These are phyloP conservation scores for Saccharomycopsis babjevae DNA, from an alignment of 805 yeast species.

Conservation along the genomic window DNA sequence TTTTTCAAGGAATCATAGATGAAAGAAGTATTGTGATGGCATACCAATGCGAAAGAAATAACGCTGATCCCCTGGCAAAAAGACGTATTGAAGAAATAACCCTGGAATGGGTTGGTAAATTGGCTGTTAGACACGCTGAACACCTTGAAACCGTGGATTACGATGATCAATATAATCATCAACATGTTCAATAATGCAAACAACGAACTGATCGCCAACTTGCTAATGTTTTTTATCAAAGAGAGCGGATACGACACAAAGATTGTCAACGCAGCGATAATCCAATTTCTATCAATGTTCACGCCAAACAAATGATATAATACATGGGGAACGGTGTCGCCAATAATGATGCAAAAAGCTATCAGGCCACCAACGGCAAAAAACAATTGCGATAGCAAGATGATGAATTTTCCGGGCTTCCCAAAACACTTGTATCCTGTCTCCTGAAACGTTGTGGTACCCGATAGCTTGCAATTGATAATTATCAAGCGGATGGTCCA, in stretches of 20 bases:
- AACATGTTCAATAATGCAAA: slow-evolving; percentile 80
- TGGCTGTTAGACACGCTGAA: slow-evolving; percentile 20
- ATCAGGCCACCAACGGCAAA: slow-evolving; percentile 93
- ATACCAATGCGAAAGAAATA: slow-evolving; percentile 88
- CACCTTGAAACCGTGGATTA: slow-evolving; percentile 42
- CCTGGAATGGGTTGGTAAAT: slow-evolving; percentile 22
- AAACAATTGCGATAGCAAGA: slow-evolving; percentile 68
- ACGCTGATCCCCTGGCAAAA: slow-evolving; percentile 89
- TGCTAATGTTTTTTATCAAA: slow-evolving; percentile 68
- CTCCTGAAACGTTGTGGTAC: slow-evolving; percentile 72
- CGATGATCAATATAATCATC: slow-evolving; percentile 63
- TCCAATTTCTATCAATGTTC: slow-evolving; percentile 54
- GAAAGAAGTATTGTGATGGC: slow-evolving; percentile 89
- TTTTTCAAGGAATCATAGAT: slow-evolving; percentile 74
- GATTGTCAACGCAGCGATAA: slow-evolving; percentile 59
- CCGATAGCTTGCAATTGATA: slow-evolving; percentile 67
- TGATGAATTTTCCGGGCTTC: slow-evolving; percentile 49
- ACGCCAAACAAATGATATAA: slow-evolving; percentile 39
- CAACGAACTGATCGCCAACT: slow-evolving; percentile 77
- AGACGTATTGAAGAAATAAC: slow-evolving; percentile 37
- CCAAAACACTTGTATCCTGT: slow-evolving; percentile 79
- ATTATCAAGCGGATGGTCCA: slow-evolving; percentile 82
- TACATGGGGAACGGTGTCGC: slow-evolving; percentile 92
- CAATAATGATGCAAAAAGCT: slow-evolving; percentile 90
- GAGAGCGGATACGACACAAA: slow-evolving; percentile 78